Conservation (phyloP, 2,329 filamentous ascomycete genomes). For the Penicillium sp. region DNA sequence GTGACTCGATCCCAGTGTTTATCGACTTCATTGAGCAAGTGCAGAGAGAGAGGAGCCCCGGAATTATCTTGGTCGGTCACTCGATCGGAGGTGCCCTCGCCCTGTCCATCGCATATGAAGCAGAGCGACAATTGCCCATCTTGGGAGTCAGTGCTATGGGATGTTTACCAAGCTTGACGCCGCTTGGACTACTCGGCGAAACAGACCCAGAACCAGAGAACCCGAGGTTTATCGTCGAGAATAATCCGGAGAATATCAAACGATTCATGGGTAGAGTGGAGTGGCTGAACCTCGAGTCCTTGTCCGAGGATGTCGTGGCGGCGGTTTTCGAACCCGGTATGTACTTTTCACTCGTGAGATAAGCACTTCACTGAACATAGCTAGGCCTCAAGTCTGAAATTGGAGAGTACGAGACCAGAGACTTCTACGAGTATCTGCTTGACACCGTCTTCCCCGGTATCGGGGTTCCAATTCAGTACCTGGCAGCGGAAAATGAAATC, state of each 20-base stretch:
- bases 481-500: constrained; percentile 9
- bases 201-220: constrained; percentile 2
- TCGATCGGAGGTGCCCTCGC: constrained; percentile 18
- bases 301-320: neutral
- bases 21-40: constrained; percentile 18
- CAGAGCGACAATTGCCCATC: constrained; percentile 12
- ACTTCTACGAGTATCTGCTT: constrained; percentile 5
- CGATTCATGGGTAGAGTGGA: constrained; percentile 8
- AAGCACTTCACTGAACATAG: neutral
- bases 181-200: neutral
- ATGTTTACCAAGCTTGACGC: constrained; percentile 1
- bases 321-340: constrained; percentile 6
- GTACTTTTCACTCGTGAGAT: neutral
- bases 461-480: constrained; percentile 7
- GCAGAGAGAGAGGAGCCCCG: constrained; percentile 2
- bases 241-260: neutral
- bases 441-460: constrained; percentile 8
- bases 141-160: constrained; percentile 9
- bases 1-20: constrained; percentile 16
- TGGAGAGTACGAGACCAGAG: neutral
- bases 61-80: constrained; percentile 17
- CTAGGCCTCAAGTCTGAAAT: constrained; percentile 7
- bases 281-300: constrained; percentile 1
- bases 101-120: constrained; percentile 18
- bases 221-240: neutral